Evolutionary conservation across 2,329 filamentous ascomycete species (phyloP).

Genomic region (Beauveria bassiana): DNA sequence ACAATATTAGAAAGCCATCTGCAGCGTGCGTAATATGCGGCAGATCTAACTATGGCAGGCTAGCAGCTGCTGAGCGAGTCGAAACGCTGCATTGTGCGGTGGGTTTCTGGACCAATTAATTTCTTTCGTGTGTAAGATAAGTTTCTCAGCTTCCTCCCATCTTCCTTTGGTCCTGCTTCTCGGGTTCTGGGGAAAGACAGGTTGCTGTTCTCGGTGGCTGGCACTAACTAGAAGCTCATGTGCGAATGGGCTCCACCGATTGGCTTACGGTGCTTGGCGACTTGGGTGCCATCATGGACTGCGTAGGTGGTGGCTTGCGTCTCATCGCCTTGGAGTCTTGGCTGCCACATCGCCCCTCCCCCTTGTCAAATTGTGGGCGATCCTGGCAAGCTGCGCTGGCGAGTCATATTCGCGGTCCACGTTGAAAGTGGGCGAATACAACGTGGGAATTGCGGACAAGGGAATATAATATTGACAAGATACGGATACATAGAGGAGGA

Average conservation of each 20-base stretch:
- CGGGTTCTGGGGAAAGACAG: background rate
- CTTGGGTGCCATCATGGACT: background rate
- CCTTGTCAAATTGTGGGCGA: background rate
- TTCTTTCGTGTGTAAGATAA: background rate
- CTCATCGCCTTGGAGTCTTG: background rate
- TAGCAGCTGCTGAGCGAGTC: background rate
- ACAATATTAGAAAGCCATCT: background rate
- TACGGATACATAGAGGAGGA: background rate
- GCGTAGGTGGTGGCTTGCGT: slow-evolving; percentile 2
- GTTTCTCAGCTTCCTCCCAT: background rate
- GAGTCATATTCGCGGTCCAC: background rate
- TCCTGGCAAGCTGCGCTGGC: background rate
- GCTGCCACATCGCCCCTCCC: background rate
- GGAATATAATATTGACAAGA: background rate
- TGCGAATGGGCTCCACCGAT: slow-evolving; percentile 4
- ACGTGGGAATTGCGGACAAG: background rate
- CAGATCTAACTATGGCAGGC: background rate
- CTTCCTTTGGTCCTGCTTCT: background rate
- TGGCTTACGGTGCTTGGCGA: background rate
- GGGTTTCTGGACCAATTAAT: background rate
- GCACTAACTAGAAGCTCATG: slow-evolving; percentile 2
- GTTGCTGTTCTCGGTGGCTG: background rate
- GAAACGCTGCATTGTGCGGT: slow-evolving; percentile 1
- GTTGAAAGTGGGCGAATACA: background rate
- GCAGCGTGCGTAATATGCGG: slow-evolving; percentile 2